phyloP scores from a whole-genome alignment of 2,329 filamentous ascomycete genomes.

The Westerdykella aurantiaca region DNA sequence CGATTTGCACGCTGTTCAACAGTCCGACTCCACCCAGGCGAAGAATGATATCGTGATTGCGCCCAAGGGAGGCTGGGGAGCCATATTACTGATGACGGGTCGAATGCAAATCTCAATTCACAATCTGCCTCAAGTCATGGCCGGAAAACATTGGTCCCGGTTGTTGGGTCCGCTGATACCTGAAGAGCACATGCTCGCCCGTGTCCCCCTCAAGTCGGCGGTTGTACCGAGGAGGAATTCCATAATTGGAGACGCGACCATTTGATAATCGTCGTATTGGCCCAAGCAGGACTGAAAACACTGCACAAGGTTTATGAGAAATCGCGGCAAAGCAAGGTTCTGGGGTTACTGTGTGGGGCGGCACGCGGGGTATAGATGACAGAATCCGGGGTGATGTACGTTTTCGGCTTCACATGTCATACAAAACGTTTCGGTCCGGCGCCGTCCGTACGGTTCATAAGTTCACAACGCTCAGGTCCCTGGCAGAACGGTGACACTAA shows the following conservation, averaged over 20 bases:
- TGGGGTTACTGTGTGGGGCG: too few relatives aligned
- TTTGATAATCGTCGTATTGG: too few relatives aligned
- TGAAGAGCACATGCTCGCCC: not conserved
- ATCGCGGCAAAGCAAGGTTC: too few relatives aligned
- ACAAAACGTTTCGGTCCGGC: not conserved
- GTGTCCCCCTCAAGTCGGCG: not conserved
- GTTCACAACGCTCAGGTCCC: not conserved
- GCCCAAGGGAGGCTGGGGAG: not conserved
- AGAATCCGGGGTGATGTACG: too few relatives aligned
- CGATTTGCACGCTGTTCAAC: not conserved
- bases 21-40: not conserved
- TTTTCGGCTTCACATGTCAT: not conserved
- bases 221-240: not conserved
- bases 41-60: not conserved
- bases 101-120: not conserved
- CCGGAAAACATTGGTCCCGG: not conserved
- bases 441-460: not conserved
- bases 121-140: not conserved
- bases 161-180: not conserved
- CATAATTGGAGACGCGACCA: not conserved
- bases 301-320: too few relatives aligned
- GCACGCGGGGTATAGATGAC: too few relatives aligned
- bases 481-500: not conserved
- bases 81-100: not conserved
- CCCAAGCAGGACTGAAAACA: too few relatives aligned